phyloP scores from a whole-genome alignment of 139 green algal genomes.

The Klebsormidium nitens region DNA sequence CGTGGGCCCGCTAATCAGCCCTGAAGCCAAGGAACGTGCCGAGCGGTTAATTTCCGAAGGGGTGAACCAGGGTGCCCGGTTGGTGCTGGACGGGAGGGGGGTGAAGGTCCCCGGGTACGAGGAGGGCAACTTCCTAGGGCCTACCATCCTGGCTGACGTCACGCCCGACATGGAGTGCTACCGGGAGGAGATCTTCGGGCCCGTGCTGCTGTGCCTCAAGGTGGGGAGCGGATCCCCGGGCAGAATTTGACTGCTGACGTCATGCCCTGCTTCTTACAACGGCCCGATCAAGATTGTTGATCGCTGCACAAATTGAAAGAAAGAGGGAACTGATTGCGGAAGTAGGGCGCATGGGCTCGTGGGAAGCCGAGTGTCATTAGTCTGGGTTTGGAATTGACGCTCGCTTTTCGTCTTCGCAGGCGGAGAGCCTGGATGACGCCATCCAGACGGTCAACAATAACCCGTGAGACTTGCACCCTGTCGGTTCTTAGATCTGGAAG shows the following conservation, averaged over 20 bases:
- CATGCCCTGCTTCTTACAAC: too few species aligned
- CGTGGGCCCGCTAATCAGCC: constrained; percentile 82
- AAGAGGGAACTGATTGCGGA: too few species aligned
- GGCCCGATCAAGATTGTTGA: too few species aligned
- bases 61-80: constrained; percentile 57
- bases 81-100: constrained; percentile 69
- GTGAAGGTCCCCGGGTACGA: constrained; percentile 44
- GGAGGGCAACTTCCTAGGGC: constrained; percentile 85
- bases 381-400: too few species aligned
- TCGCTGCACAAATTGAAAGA: too few species aligned
- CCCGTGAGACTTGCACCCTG: constrained; percentile 20
- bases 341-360: too few species aligned
- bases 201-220: constrained; percentile 66
- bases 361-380: too few species aligned
- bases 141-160: constrained; percentile 78
- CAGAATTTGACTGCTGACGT: too few species aligned
- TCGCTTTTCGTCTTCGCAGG: constrained; percentile 40
- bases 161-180: constrained; percentile 81
- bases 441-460: constrained; percentile 84
- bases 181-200: constrained; percentile 77
- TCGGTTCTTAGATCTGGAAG: too few species aligned
- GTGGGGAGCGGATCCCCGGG: too few species aligned
- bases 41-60: constrained; percentile 64
- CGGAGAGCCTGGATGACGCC: constrained; percentile 72
- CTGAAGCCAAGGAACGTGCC: constrained; percentile 45